phyloP scores from a whole-genome alignment of 371 early-diverging fungal species.

The Mortierella sp. region DNA sequence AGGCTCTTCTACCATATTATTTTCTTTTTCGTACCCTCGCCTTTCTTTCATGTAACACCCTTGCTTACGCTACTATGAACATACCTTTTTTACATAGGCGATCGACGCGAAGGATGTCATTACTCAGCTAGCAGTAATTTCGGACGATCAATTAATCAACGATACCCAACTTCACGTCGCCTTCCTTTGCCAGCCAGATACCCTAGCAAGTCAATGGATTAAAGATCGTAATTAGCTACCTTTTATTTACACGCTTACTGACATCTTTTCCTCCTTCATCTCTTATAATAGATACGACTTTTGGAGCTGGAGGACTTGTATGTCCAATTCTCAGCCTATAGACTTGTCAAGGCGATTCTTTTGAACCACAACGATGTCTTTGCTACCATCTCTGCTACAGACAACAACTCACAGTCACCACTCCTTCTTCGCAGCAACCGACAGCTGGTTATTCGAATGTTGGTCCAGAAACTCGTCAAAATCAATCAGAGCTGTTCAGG shows the following conservation, averaged over 20 bases:
- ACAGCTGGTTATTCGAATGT: background rate
- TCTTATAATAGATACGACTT: conserved; percentile 17
- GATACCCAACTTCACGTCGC: conserved; percentile 1
- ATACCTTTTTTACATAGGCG: background rate
- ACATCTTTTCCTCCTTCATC: too few species aligned
- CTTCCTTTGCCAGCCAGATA: conserved; percentile 1
- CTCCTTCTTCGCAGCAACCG: background rate
- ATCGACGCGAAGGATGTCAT: background rate
- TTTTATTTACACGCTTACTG: background rate
- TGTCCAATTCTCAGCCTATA: conserved; percentile 22
- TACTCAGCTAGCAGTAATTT: conserved; percentile 9
- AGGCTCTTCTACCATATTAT: too few species aligned
- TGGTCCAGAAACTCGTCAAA: conserved; percentile 17
- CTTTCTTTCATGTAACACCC: too few species aligned
- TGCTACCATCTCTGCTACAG: background rate
- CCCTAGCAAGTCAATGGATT: conserved; percentile 8
- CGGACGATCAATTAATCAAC: background rate
- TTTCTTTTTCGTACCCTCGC: background rate
- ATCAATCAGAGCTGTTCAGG: background rate
- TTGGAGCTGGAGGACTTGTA: conserved; percentile 9
- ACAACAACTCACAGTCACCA: background rate
- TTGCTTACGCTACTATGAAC: too few species aligned
- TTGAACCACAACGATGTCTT: background rate
- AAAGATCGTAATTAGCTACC: background rate
- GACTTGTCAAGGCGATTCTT: conserved; percentile 16